These are phyloP conservation scores for Lachnellula hyalina DNA, from an alignment of 2,329 filamentous ascomycete genomes.

Conservation along the genomic window DNA sequence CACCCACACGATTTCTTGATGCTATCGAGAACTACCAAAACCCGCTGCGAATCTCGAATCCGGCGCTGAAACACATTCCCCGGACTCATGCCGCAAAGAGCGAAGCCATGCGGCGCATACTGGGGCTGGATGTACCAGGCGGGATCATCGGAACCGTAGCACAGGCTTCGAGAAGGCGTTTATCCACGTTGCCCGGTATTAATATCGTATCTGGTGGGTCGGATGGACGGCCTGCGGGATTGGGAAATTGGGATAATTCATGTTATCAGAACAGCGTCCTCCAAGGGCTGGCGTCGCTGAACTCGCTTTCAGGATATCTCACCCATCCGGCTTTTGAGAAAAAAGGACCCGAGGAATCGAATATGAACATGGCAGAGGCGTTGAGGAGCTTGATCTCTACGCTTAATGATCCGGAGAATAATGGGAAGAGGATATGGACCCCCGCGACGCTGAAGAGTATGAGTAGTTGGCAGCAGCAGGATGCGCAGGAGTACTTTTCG, in stretches of 20 bases:
- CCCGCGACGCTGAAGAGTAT: conserved; percentile 79
- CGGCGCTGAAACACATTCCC: conserved; percentile 32
- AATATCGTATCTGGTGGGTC: conserved; percentile 38
- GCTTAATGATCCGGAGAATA: conserved; percentile 64
- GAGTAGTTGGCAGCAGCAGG: conserved; percentile 93
- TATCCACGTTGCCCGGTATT: conserved; percentile 41
- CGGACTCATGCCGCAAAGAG: conserved; percentile 55
- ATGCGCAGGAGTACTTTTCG: conserved; percentile 95
- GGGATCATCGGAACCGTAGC: conserved; percentile 53
- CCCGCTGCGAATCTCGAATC: conserved; percentile 43
- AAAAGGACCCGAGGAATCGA: conserved; percentile 14
- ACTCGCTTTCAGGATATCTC: conserved; percentile 64
- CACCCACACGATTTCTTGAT: conserved; percentile 53
- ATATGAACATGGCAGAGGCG: conserved; percentile 31
- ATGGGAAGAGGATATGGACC: conserved; percentile 76
- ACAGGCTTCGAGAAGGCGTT: conserved; percentile 50
- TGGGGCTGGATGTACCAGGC: conserved; percentile 51
- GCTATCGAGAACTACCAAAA: conserved; percentile 41
- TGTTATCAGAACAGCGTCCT: conserved; percentile 98
- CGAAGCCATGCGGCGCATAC: conserved; percentile 56
- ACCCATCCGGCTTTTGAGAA: conserved; percentile 37
- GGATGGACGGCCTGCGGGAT: conserved; percentile 52
- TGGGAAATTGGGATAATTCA: conserved; percentile 91
- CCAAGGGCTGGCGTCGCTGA: conserved; percentile 74
- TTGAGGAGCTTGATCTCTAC: conserved; percentile 57